Base-by-base conservation (phyloP, 768 basidiomycete genomes). In the Leccinum pellstonianum region DNA sequence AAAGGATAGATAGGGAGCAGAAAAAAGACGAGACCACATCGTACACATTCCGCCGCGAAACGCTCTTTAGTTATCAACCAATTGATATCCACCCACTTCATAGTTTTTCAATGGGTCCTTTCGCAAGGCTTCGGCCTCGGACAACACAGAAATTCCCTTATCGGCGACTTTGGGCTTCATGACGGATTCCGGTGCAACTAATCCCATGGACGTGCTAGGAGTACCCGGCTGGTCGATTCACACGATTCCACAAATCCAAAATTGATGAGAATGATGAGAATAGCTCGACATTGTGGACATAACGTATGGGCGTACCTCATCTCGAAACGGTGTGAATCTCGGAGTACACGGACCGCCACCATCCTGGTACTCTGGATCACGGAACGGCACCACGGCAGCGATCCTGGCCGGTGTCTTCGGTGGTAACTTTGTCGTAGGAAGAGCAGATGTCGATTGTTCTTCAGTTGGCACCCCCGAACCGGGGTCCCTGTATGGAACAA, bases 71-170 rank as follows among this genome's bases (percentile, higher is more conserved):
- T 63, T 63, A 48, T 69, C 72, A 47, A 62, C 60, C 31, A 64
- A 33, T 12, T 52, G 55, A 55, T 58, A 64, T 37, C 70, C 72
- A 8, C 61, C 69, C 10, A 33, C 46, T n/a, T 68, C 65, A 71
- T 92, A 91, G 68, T 93, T 92, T 77, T 90, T 91, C 70, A 93
- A 74, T 2, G 91, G 91, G 69, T 91, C 88, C 65, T 83, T 89
- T 60, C 90, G 79, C 59, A 93, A 69, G 2, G 88, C 90, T 68
- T 93, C 91, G 33, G 88, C 88, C 71, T 91, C 90, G 2, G 86
- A 83, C 31, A 79, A 74, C 41, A 80, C 72, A 23, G 70, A 64
- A 9, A 77, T 73, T 11, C 78, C 80, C 64, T 76, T 80, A 55
- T 73, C 62, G 58, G 76, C 72, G 61, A 76, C 77, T 74, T 87